Evolutionary conservation across 805 yeast genomes (phyloP).

Genomic region (Yamadazyma nakazawae): DNA sequence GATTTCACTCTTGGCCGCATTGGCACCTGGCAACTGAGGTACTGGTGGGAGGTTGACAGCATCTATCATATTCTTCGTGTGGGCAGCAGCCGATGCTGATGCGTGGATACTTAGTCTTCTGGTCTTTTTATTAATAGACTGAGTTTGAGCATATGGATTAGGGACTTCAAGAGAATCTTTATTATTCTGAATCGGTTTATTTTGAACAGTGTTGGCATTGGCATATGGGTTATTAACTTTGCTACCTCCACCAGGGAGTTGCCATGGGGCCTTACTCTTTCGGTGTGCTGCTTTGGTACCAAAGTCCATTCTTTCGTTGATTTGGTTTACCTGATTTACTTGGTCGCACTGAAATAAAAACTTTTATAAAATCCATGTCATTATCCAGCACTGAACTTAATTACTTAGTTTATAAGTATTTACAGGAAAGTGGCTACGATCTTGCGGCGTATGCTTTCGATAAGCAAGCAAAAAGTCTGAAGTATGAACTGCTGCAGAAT

Average conservation of each 20-base stretch:
- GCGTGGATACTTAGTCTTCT: slow-evolving; percentile 38
- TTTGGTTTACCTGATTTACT: not conserved
- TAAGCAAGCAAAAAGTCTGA: slow-evolving; percentile 63
- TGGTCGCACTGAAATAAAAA: slow-evolving; percentile 1
- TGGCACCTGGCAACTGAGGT: slow-evolving; percentile 18
- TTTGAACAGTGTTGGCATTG: slow-evolving; percentile 19
- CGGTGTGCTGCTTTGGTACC: slow-evolving; percentile 30
- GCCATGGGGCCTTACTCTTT: slow-evolving; percentile 46
- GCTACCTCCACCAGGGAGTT: slow-evolving; percentile 12
- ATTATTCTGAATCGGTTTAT: slow-evolving; percentile 5
- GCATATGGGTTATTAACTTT: slow-evolving; percentile 27
- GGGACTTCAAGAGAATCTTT: slow-evolving; percentile 3
- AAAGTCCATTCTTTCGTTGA: slow-evolving; percentile 24
- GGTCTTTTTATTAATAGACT: slow-evolving; percentile 12
- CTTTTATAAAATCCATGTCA: slow-evolving; percentile 49
- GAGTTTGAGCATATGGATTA: slow-evolving; percentile 14
- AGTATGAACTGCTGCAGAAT: slow-evolving; percentile 43
- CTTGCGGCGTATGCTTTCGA: slow-evolving; percentile 78
- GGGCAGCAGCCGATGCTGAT: slow-evolving; percentile 33
- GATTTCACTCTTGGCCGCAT: not conserved
- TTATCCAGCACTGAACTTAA: slow-evolving; percentile 80
- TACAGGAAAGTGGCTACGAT: slow-evolving; percentile 80
- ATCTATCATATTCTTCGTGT: slow-evolving; percentile 22
- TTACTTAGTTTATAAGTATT: slow-evolving; percentile 88
- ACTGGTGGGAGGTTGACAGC: slow-evolving; percentile 28